Conservation (phyloP, 768 basidiomycete species). For the Hypsizygus marmoreus region DNA sequence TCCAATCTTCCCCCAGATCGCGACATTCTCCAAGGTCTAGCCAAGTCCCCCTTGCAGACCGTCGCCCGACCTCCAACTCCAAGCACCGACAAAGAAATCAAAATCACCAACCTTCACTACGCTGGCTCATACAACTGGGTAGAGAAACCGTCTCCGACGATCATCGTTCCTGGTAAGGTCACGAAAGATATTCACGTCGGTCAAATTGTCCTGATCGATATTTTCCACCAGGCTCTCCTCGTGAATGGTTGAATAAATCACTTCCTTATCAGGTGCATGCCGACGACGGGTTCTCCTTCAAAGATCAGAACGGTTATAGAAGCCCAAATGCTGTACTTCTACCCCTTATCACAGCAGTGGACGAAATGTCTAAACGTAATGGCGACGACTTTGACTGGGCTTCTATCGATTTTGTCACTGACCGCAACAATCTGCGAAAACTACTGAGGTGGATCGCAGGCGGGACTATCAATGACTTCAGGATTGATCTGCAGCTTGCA, state of each 20-base stretch:
- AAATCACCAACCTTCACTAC: constrained; percentile 37
- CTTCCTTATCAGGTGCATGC: constrained; percentile 55
- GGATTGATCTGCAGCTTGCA: constrained; percentile 69
- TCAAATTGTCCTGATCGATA: background rate
- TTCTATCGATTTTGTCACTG: constrained; percentile 53
- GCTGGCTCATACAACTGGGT: constrained; percentile 60
- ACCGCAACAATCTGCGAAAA: constrained; percentile 68
- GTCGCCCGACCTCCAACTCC: constrained; percentile 22
- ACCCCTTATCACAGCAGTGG: constrained; percentile 63
- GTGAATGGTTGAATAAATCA: constrained; percentile 46
- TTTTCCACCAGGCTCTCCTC: constrained; percentile 55
- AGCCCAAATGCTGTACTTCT: constrained; percentile 39
- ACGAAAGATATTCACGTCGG: background rate
- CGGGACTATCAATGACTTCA: constrained; percentile 47
- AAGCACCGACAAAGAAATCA: constrained; percentile 28
- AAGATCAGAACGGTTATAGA: constrained; percentile 62
- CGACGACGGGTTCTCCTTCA: constrained; percentile 50
- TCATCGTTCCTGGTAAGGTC: constrained; percentile 53
- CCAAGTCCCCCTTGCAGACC: constrained; percentile 25
- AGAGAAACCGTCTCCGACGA: constrained; percentile 42
- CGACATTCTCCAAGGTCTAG: constrained; percentile 37
- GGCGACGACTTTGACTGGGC: constrained; percentile 41
- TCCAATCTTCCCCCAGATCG: constrained; percentile 33
- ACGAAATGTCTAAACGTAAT: constrained; percentile 37
- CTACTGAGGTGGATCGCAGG: constrained; percentile 57